phyloP scores from a whole-genome alignment of 345 rosid genomes.

The Populus davidiana region DNA sequence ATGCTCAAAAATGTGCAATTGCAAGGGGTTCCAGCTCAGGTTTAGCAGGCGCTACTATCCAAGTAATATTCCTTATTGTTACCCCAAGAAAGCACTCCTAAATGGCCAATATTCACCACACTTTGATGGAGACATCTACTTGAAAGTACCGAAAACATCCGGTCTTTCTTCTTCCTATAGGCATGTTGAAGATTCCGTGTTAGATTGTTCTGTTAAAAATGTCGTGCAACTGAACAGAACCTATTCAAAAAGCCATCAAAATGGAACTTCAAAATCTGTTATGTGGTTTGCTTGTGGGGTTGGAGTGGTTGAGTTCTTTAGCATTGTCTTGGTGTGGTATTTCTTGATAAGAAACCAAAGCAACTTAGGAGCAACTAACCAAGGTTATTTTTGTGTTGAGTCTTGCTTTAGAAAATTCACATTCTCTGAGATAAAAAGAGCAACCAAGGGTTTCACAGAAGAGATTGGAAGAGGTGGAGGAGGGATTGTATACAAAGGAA shows the following conservation, averaged over 20 bases:
- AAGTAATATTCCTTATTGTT: not conserved
- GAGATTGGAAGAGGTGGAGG: constrained; percentile 19
- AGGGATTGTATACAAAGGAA: constrained; percentile 16
- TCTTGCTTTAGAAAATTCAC: constrained; percentile 2
- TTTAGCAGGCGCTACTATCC: not conserved
- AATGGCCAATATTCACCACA: constrained; percentile 2
- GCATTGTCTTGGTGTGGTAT: not conserved
- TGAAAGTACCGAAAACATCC: constrained; percentile 3
- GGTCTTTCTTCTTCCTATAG: not conserved
- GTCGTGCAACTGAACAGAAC: not conserved
- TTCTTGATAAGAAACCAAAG: not conserved
- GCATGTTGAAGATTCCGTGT: not conserved
- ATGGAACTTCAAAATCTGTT: not conserved
- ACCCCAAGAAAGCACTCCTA: not conserved
- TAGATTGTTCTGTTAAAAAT: not conserved
- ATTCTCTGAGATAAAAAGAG: constrained; percentile 4
- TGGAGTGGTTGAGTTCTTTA: not conserved
- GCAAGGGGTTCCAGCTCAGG: constrained; percentile 10
- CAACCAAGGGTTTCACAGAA: constrained; percentile 7
- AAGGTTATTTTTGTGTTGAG: not conserved
- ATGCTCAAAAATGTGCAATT: not conserved
- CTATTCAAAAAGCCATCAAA: not conserved
- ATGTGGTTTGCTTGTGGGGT: not conserved
- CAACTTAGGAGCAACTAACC: not conserved
- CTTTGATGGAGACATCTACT: constrained; percentile 5